These are phyloP conservation scores for Parathielavia hyrcaniae DNA, from an alignment of 495 filamentous ascomycete genomes.

Conservation along the genomic window DNA sequence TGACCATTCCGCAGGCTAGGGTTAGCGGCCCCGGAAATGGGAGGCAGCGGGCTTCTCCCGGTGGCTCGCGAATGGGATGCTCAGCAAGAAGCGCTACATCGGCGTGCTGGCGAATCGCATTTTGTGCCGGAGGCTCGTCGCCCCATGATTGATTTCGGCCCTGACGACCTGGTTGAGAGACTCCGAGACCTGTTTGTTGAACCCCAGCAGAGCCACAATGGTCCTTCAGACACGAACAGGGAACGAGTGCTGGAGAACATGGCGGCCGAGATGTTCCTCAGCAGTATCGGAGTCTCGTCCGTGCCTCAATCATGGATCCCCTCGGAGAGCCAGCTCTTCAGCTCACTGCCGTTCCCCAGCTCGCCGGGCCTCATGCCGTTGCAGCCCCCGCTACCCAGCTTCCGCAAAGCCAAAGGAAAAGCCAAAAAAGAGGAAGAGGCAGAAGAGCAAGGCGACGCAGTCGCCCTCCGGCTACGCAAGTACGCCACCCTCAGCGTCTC, in stretches of 20 bases:
- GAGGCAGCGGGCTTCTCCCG: slow-evolving; percentile 5
- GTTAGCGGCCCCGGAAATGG: slow-evolving; percentile 5
- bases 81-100: slow-evolving; percentile 14
- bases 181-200: slow-evolving; percentile 13
- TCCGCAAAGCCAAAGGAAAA: slow-evolving; percentile 5
- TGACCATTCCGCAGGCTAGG: slow-evolving; percentile 20
- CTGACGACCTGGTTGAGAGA: slow-evolving; percentile 17
- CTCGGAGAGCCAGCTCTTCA: slow-evolving; percentile 1
- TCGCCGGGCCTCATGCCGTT: slow-evolving; percentile 18
- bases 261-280: slow-evolving; percentile 25
- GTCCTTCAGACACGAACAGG: neutral
- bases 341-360: slow-evolving; percentile 20
- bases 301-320: slow-evolving; percentile 8
- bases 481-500: slow-evolving; percentile 21
- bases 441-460: slow-evolving; percentile 10
- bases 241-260: slow-evolving; percentile 17
- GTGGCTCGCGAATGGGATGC: slow-evolving; percentile 22
- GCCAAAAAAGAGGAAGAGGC: neutral
- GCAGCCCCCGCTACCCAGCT: slow-evolving; percentile 1
- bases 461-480: slow-evolving; percentile 22
- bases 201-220: neutral
- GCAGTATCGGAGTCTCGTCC: slow-evolving; percentile 21
- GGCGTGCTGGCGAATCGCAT: slow-evolving; percentile 9
- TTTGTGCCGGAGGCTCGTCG: slow-evolving; percentile 15
- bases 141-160: slow-evolving; percentile 12